Evolutionary conservation across 192 early-diverging fungal genomes (phyloP).

Genomic region (Phycomyces nitens): DNA sequence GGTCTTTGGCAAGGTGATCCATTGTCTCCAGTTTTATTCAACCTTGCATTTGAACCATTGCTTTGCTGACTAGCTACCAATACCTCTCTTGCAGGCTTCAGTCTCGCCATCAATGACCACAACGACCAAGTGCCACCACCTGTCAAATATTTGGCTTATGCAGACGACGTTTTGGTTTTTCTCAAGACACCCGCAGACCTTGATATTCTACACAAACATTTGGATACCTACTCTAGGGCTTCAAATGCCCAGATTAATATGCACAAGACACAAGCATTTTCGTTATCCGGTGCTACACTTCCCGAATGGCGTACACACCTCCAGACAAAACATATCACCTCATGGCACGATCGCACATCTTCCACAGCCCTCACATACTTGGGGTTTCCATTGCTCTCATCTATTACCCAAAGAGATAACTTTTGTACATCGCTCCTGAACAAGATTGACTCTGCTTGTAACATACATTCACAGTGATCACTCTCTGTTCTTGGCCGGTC

Average conservation of each 20-base stretch:
- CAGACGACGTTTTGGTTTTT: conserved; percentile 14
- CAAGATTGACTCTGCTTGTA: background rate
- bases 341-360: background rate
- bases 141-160: conserved; percentile 4
- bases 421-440: background rate
- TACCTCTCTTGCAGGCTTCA: background rate
- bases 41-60: conserved; percentile 27
- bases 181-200: background rate
- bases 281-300: background rate
- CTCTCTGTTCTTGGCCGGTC: background rate
- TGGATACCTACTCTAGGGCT: background rate
- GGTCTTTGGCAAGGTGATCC: conserved; percentile 32
- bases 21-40: conserved; percentile 21
- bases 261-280: background rate
- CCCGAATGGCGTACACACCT: no score
- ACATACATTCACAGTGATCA: background rate
- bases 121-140: background rate
- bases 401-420: background rate
- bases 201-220: background rate
- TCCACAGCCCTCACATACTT: background rate
- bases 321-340: no score
- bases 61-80: background rate
- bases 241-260: conserved; percentile 6
- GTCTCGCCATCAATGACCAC: background rate
- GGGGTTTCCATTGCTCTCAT: background rate